Base-by-base conservation (phyloP, 345 rosid genomes). In the Barbarea vulgaris region DNA sequence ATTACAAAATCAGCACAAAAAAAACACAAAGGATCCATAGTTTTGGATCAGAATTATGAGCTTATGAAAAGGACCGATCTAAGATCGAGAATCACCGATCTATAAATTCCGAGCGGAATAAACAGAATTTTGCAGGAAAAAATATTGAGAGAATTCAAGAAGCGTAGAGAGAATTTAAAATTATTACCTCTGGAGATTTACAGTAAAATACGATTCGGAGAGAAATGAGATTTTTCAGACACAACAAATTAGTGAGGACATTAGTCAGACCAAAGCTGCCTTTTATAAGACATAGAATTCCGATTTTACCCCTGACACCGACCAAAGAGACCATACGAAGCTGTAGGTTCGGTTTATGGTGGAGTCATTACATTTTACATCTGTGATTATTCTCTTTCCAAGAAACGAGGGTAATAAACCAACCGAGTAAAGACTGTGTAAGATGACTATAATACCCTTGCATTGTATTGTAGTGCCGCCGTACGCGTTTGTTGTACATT, bases 281-380 rank as follows among this genome's bases (percentile, higher is more conserved):
- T 37, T 73, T 73, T 73, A 73, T 73, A 53, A 53, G 13, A 63
- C 2, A 0, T 3, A 1, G 7, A 19, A 27, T 63, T 15, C 77
- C 77, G 44, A 63, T 39, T 73, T 63, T 39, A 0, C 55, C 77
- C 77, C 63, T 73, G n/a, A 18, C 69, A 27, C 76, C 69, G 76
- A 72, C 76, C 53, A 61, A 60, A 36, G 59, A 25, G 50, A 70
- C 3, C 4, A 10, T 28, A 31, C 73, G 27, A 44, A 70, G 47
- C 65, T 70, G 3, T n/a, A 57, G 67, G 56, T 70, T 70, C 67
- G 75, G 67, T 15, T 39, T 6, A 42, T 44, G 7, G 5, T 21
- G 66, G 61, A 72, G 74, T 50, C n/a, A 67, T 25, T 4, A 8
- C 24, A 67, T 8, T 63, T 53, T 36, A 41, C 53, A 55, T 7